phyloP scores from a whole-genome alignment of 2,329 filamentous ascomycete genomes.

The Delphinella strobiligena region DNA sequence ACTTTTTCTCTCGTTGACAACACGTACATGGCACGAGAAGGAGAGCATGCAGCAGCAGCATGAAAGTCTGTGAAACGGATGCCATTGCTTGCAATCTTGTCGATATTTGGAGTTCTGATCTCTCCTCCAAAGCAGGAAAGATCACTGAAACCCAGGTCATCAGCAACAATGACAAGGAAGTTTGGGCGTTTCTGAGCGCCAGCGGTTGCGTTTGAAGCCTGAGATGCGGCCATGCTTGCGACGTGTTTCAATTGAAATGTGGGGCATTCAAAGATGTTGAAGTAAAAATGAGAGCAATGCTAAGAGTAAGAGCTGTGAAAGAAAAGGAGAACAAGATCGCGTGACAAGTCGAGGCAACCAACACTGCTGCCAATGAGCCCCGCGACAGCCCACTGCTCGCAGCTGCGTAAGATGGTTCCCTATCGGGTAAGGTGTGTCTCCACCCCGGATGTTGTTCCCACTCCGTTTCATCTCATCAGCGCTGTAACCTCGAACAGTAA shows the following conservation, averaged over 20 bases:
- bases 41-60: conserved; percentile 52
- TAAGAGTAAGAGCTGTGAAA: neutral
- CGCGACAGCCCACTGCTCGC: too few species aligned
- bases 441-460: too few species aligned
- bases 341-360: neutral
- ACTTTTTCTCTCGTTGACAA: neutral
- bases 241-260: conserved; percentile 7
- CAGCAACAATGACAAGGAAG: conserved; percentile 47
- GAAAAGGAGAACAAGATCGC: neutral
- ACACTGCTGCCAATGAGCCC: neutral
- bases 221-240: conserved; percentile 18
- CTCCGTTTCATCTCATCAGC: too few species aligned
- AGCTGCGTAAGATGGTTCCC: too few species aligned
- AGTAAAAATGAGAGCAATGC: neutral
- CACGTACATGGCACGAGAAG: conserved; percentile 46
- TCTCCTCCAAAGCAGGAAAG: conserved; percentile 48
- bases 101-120: conserved; percentile 48
- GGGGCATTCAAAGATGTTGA: conserved; percentile 12
- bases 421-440: neutral
- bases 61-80: conserved; percentile 54
- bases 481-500: too few species aligned
- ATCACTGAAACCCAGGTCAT: conserved; percentile 50
- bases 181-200: conserved; percentile 38
- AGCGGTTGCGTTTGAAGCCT: conserved; percentile 19
- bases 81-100: conserved; percentile 35